Conservation (phyloP, 768 basidiomycete genomes). For the Leccinum rimulosum region DNA sequence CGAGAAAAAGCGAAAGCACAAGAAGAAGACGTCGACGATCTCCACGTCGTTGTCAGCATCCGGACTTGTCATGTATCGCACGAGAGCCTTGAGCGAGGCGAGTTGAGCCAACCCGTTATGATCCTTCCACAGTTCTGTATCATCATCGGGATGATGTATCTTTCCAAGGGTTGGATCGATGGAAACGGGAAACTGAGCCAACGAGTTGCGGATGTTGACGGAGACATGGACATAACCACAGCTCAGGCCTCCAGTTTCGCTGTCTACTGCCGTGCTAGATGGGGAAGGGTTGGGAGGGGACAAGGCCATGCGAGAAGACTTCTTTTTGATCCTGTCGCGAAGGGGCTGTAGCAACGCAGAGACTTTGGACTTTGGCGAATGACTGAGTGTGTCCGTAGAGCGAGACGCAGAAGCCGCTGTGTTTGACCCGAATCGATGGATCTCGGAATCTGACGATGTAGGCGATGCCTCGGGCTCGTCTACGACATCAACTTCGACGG, state of each 20-base stretch:
- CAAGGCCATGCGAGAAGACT: slow-evolving; percentile 4
- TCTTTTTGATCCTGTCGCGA: slow-evolving; percentile 7
- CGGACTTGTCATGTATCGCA: slow-evolving; percentile 46
- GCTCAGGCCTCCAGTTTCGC: slow-evolving; percentile 11
- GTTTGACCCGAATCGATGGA: background rate
- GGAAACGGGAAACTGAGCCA: slow-evolving; percentile 28
- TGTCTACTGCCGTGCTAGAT: slow-evolving; percentile 24
- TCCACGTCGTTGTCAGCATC: slow-evolving; percentile 39
- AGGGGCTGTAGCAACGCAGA: slow-evolving; percentile 19
- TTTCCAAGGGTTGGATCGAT: slow-evolving; percentile 28
- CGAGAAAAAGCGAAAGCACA: slow-evolving; percentile 71
- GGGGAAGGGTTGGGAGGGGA: slow-evolving; percentile 4
- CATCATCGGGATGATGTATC: slow-evolving; percentile 31
- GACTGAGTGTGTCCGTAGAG: slow-evolving; percentile 3
- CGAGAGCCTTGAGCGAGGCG: slow-evolving; percentile 40
- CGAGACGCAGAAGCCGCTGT: background rate
- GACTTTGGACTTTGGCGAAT: slow-evolving; percentile 10
- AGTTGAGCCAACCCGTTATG: slow-evolving; percentile 29
- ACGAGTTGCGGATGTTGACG: slow-evolving; percentile 24
- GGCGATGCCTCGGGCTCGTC: slow-evolving; percentile 2
- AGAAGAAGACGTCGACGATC: slow-evolving; percentile 56
- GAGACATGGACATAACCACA: slow-evolving; percentile 26
- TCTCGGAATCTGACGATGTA: slow-evolving; percentile 1
- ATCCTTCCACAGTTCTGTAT: slow-evolving; percentile 29
- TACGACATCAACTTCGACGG: slow-evolving; percentile 3